Evolutionary conservation across 2,329 filamentous ascomycete genomes (phyloP).

Genomic region (Madurella fahalii): DNA sequence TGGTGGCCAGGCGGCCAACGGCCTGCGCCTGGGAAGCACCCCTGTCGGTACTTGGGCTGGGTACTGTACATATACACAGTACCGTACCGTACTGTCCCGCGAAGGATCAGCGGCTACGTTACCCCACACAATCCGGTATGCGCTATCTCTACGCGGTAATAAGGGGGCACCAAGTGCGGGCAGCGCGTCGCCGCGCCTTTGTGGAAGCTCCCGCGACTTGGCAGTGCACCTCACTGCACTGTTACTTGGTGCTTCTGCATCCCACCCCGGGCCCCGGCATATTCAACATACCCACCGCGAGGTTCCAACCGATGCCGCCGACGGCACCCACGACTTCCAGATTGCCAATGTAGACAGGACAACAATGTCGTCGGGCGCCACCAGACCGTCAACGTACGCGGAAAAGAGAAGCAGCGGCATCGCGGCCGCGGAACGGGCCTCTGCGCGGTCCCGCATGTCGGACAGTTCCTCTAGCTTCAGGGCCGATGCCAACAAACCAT

Average conservation of each 20-base stretch:
- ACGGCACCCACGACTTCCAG: slow-evolving; percentile 4
- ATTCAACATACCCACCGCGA: background rate
- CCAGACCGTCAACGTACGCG: slow-evolving; percentile 25
- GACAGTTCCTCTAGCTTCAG: slow-evolving; percentile 12
- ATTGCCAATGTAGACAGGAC: slow-evolving; percentile 25
- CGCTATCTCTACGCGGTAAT: too few relatives aligned
- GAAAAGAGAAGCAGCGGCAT: slow-evolving; percentile 26
- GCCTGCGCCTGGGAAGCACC: slow-evolving; percentile 10
- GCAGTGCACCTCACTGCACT: background rate
- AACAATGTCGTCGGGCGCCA: slow-evolving; percentile 27
- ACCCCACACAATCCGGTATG: slow-evolving; percentile 4
- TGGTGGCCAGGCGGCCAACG: slow-evolving; percentile 21
- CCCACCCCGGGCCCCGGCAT: background rate
- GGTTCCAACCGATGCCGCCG: slow-evolving; percentile 4
- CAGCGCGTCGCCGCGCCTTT: slow-evolving; percentile 12
- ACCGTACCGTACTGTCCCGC: background rate
- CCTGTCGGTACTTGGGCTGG: slow-evolving; percentile 12
- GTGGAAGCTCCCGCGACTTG: slow-evolving; percentile 14
- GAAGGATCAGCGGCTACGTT: background rate
- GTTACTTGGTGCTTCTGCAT: background rate
- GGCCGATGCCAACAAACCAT: background rate
- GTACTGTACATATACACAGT: background rate
- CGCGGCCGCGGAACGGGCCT: slow-evolving; percentile 18
- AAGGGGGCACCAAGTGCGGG: too few relatives aligned
- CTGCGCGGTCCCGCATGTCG: slow-evolving; percentile 21